phyloP scores from a whole-genome alignment of 495 filamentous ascomycete species.

The Tuber brumale region DNA sequence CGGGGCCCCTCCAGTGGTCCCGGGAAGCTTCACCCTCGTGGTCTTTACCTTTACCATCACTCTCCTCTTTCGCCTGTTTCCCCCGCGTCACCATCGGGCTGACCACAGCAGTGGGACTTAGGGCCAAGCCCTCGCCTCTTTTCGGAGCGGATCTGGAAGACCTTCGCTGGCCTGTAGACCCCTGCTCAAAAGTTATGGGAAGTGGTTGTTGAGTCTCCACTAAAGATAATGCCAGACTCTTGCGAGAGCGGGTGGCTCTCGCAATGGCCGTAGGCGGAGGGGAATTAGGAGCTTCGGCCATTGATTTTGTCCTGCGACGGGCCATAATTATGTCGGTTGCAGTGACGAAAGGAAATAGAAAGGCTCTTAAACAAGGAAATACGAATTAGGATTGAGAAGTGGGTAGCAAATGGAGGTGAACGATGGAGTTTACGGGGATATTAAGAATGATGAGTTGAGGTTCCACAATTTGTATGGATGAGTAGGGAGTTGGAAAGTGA shows the following conservation, averaged over 20 bases:
- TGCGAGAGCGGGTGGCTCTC: not conserved
- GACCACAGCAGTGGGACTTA: not conserved
- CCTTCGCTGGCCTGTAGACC: not conserved
- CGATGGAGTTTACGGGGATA: not conserved
- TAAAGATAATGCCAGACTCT: not conserved
- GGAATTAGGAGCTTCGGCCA: slow-evolving; percentile 1
- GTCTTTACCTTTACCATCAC: not conserved
- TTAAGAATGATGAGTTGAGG: slow-evolving; percentile 3
- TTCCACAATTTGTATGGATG: not conserved
- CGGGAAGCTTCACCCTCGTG: not conserved
- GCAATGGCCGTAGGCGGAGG: not conserved
- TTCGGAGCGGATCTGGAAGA: slow-evolving; percentile 2
- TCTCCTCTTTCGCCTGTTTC: not conserved
- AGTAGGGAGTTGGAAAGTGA: slow-evolving; percentile 3
- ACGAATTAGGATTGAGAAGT: not conserved
- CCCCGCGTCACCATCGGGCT: slow-evolving; percentile 4
- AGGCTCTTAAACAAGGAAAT: not conserved
- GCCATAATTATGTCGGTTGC: not conserved
- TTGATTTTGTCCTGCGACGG: slow-evolving; percentile 3
- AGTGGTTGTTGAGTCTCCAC: not conserved
- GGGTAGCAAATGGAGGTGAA: not conserved
- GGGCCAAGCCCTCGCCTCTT: not conserved
- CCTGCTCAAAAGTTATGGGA: not conserved
- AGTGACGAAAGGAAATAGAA: not conserved
- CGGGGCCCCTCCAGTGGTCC: not conserved